phyloP scores from a whole-genome alignment of 352 stramenopile genomes.

The Globisporangium viniferum region DNA sequence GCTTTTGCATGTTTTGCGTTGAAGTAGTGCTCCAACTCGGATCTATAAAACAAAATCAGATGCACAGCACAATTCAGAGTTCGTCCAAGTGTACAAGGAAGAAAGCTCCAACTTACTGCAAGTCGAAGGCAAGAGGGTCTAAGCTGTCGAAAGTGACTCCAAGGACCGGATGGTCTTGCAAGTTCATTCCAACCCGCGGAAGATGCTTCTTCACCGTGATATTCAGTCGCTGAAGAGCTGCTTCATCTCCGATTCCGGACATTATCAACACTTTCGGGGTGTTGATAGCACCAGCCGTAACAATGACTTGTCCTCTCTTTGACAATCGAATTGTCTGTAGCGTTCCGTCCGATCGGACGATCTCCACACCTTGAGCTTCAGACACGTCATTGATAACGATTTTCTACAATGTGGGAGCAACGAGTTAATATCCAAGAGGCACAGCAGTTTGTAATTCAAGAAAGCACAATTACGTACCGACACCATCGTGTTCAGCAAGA shows the following conservation, averaged over 20 bases:
- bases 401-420: constrained; percentile 24
- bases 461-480: constrained; percentile 34
- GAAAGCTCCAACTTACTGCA: constrained; percentile 33
- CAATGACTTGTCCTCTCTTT: constrained; percentile 49
- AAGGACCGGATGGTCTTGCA: constrained; percentile 87
- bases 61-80: not conserved
- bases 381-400: constrained; percentile 40
- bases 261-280: constrained; percentile 84
- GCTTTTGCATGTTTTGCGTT: constrained; percentile 23
- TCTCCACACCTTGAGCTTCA: constrained; percentile 38
- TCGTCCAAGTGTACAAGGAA: not conserved
- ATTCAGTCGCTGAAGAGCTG: constrained; percentile 36
- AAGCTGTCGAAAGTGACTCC: constrained; percentile 65
- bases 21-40: constrained; percentile 50
- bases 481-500: constrained; percentile 57
- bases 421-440: not conserved
- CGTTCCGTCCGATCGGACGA: constrained; percentile 34
- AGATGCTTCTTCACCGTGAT: constrained; percentile 67
- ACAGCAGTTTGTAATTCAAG: not conserved
- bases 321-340: constrained; percentile 36
- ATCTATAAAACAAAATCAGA: constrained; percentile 16
- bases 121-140: constrained; percentile 26
- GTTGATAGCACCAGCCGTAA: constrained; percentile 83
- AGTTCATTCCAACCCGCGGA: constrained; percentile 79
- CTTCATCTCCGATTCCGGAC: constrained; percentile 49